Conservation (phyloP, 257 asterid species). For the Primulina huaijiensis region DNA sequence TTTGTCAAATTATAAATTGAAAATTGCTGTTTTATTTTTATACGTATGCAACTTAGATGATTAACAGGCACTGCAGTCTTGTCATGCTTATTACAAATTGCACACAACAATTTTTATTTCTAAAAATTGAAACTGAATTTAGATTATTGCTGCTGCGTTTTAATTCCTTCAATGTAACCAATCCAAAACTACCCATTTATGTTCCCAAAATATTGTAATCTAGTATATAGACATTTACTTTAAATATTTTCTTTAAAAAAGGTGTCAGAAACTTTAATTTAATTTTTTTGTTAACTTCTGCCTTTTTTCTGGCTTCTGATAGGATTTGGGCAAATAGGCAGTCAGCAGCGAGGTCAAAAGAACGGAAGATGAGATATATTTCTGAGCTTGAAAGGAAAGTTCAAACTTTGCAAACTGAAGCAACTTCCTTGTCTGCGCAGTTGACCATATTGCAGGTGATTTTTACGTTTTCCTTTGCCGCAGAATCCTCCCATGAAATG, state of each 20-base stretch:
- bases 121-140: neutral
- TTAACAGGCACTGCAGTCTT: too few relatives aligned
- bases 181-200: neutral
- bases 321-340: slow-evolving; percentile 99
- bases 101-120: too few relatives aligned
- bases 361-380: slow-evolving; percentile 96
- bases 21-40: too few relatives aligned
- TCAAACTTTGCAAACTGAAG: slow-evolving; percentile 92
- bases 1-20: too few relatives aligned
- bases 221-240: neutral
- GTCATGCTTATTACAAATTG: too few relatives aligned
- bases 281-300: neutral
- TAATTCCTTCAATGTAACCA: neutral
- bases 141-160: neutral
- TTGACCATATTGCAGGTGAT: slow-evolving; percentile 75
- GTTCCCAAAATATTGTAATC: slow-evolving; percentile 2
- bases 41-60: too few relatives aligned
- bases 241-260: neutral
- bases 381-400: slow-evolving; percentile 98
- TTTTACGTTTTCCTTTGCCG: neutral
- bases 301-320: slow-evolving; percentile 15
- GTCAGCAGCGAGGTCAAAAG: slow-evolving; percentile 98
- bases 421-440: slow-evolving; percentile 95
- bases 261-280: neutral
- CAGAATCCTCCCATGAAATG: neutral